Evolutionary conservation across 345 rosid species (phyloP).

Genomic region (Aquilaria malaccensis): DNA sequence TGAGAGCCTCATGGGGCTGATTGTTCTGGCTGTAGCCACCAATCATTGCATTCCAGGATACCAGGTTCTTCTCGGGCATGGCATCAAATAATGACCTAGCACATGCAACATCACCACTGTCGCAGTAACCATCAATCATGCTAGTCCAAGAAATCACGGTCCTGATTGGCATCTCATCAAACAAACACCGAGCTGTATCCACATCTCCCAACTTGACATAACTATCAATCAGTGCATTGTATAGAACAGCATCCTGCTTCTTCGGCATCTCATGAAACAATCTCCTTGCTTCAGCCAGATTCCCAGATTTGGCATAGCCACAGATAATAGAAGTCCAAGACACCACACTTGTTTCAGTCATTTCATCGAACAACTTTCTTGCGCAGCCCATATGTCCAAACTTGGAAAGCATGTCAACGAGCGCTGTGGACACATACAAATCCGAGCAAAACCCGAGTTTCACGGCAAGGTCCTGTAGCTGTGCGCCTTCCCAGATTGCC

Average conservation of each 20-base stretch:
- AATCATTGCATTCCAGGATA: slow-evolving; percentile 81
- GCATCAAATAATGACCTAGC: slow-evolving; percentile 52
- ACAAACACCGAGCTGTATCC: slow-evolving; percentile 47
- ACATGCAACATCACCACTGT: slow-evolving; percentile 35
- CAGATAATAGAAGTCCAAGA: slow-evolving; percentile 75
- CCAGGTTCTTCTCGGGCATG: slow-evolving; percentile 60
- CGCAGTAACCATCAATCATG: slow-evolving; percentile 68
- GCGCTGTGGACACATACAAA: slow-evolving; percentile 55
- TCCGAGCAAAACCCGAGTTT: slow-evolving; percentile 51
- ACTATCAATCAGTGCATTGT: slow-evolving; percentile 61
- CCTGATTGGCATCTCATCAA: slow-evolving; percentile 41
- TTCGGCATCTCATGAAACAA: slow-evolving; percentile 52
- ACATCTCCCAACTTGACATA: slow-evolving; percentile 60
- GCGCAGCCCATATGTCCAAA: slow-evolving; percentile 38
- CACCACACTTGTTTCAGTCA: slow-evolving; percentile 49
- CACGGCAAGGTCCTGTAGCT: slow-evolving; percentile 44
- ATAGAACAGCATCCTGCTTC: slow-evolving; percentile 40
- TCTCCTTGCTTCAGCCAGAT: slow-evolving; percentile 36
- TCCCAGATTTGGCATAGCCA: slow-evolving; percentile 47
- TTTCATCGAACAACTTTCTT: slow-evolving; percentile 51
- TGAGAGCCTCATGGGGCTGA: slow-evolving; percentile 58
- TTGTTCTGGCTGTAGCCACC: slow-evolving; percentile 66
- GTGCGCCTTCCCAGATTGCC: slow-evolving; percentile 40
- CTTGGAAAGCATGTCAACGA: slow-evolving; percentile 67
- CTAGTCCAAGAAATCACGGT: slow-evolving; percentile 73